Base-by-base conservation (phyloP, 202 grass and related monocot genomes). In the Hordeum pubiflorum region DNA sequence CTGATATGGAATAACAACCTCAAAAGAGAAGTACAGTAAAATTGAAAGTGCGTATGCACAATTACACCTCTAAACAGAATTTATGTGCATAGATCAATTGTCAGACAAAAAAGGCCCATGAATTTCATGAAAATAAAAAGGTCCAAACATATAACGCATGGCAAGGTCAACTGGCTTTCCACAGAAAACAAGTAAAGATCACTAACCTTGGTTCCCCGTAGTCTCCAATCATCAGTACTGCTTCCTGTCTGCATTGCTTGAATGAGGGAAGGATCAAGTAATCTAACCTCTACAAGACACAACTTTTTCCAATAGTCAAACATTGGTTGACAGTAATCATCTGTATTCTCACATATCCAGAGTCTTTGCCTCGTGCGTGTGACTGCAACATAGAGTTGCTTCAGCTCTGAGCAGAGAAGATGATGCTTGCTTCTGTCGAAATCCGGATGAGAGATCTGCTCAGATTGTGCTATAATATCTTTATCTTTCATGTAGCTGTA, bases 381-480 rank as follows among this genome's bases (percentile, higher is more conserved):
- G 54, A 97, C 89, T 27, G 91, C 94, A 39, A 97, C 94, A 94
- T 97, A 97, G 0, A 97, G 83, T 70, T 97, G 94, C 87, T 97
- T 97, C 69, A 97, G 76, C 81, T 97, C 94, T 79, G 91, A 97
- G 78, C 91, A 97, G 46, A 97, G 86, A 52, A 94, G 87, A 92
- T 87, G 64, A 76, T 94, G 87, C 43, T 65, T 80, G 55, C 86
- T 83, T 74, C 75, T 80, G n/a, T 94, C 76, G 1, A 97, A 97
- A 48, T 7, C 83, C 1, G 87, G 88, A 89, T 86, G 89, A 6
- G 87, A 74, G 8, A 73, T 72, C 22, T 63, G 75, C 63, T 83
- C 74, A 44, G 81, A 92, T 11, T 72, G 63, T 71, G 72, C 80
- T 40, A 82, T 50, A 34, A 90, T 63, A 60, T 81, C 13, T 82